These are phyloP conservation scores for Trichoderma brevicompactum DNA, from an alignment of 2,329 filamentous ascomycete species.

Conservation along the genomic window DNA sequence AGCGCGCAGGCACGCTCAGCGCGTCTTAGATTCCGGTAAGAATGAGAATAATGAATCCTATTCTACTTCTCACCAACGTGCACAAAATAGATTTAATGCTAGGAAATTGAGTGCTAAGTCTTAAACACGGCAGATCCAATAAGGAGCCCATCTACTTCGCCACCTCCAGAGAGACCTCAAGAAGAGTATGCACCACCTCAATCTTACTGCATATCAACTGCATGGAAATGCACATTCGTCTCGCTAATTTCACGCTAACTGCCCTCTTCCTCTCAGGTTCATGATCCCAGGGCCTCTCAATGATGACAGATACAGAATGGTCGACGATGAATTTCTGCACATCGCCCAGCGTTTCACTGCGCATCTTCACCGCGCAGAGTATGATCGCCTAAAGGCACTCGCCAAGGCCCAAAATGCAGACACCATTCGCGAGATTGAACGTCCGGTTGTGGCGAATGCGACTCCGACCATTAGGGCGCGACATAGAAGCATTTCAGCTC, in stretches of 20 bases:
- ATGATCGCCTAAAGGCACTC: conserved; percentile 66
- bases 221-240: neutral
- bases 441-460: conserved; percentile 51
- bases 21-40: conserved; percentile 36
- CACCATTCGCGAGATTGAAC: conserved; percentile 55
- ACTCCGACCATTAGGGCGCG: conserved; percentile 38
- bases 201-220: neutral
- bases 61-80: neutral
- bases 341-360: conserved; percentile 72
- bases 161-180: conserved; percentile 52
- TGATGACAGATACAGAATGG: conserved; percentile 81
- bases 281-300: conserved; percentile 67
- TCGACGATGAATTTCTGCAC: conserved; percentile 76
- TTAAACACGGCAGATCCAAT: conserved; percentile 31
- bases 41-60: neutral
- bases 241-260: neutral
- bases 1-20: conserved; percentile 23
- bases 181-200: conserved; percentile 47
- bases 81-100: neutral
- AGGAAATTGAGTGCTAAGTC: neutral
- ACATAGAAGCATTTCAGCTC: conserved; percentile 33
- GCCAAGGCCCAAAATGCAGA: conserved; percentile 60
- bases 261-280: conserved; percentile 45
- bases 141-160: conserved; percentile 55
- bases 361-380: conserved; percentile 78